Conservation (phyloP, 192 early-diverging fungal genomes). For the Bifiguratus adelaidae region DNA sequence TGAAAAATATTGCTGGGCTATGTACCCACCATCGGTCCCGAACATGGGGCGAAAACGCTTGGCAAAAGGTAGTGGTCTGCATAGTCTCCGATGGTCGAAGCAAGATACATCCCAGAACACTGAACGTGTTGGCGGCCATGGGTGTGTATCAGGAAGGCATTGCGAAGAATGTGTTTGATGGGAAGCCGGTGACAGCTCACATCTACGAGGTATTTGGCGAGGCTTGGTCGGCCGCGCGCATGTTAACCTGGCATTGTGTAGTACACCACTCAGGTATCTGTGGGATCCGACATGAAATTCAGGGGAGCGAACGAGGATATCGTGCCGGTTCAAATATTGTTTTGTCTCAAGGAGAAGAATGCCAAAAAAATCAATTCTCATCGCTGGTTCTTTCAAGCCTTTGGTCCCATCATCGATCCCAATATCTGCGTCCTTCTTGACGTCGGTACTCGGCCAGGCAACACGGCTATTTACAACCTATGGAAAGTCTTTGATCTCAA, state of each 20-base stretch:
- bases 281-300: slow-evolving; percentile 65
- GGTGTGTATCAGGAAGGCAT: slow-evolving; percentile 73
- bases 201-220: slow-evolving; percentile 36
- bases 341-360: slow-evolving; percentile 90
- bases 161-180: slow-evolving; percentile 52
- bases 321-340: slow-evolving; percentile 70
- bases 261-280: slow-evolving; percentile 68
- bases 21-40: slow-evolving; percentile 41
- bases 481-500: slow-evolving; percentile 75
- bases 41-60: slow-evolving; percentile 45
- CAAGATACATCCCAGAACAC: slow-evolving; percentile 50
- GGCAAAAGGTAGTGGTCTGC: slow-evolving; percentile 71
- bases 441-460: slow-evolving; percentile 72
- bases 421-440: slow-evolving; percentile 57
- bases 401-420: slow-evolving; percentile 42
- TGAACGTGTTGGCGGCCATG: slow-evolving; percentile 58
- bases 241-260: slow-evolving; percentile 9
- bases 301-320: slow-evolving; percentile 51
- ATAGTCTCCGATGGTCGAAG: slow-evolving; percentile 71
- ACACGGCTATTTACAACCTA: slow-evolving; percentile 59
- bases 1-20: slow-evolving; percentile 71
- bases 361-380: slow-evolving; percentile 84
- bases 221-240: not conserved
- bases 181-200: slow-evolving; percentile 56
- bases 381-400: slow-evolving; percentile 61